These are phyloP conservation scores for Effrenium voratum DNA, from an alignment of 73 alveolate species.

Conservation along the genomic window DNA sequence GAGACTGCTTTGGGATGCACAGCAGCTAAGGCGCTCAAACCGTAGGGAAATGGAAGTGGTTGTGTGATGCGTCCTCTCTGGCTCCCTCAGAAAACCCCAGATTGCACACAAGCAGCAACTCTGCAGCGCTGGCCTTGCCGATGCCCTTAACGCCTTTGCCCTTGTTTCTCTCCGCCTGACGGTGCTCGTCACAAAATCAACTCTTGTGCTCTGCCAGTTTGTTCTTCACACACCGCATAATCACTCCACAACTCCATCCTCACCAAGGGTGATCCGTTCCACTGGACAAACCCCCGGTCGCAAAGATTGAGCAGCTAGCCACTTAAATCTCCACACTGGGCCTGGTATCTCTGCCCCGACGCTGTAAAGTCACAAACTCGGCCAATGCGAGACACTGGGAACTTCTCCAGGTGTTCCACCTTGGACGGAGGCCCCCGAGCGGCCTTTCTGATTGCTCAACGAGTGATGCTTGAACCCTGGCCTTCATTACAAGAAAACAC, in stretches of 20 bases:
- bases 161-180: slow-evolving; percentile 59
- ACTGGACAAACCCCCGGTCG: too few species aligned
- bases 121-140: slow-evolving; percentile 49
- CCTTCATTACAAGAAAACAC: too few species aligned
- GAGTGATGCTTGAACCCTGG: too few species aligned
- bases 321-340: neutral
- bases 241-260: neutral
- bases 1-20: too few species aligned
- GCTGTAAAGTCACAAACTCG: slow-evolving; percentile 88
- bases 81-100: neutral
- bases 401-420: slow-evolving; percentile 84
- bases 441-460: too few species aligned
- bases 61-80: too few species aligned
- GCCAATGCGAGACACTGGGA: slow-evolving; percentile 89
- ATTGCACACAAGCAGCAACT: neutral
- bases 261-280: too few species aligned
- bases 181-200: neutral
- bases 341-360: slow-evolving; percentile 90
- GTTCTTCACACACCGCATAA: neutral
- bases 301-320: too few species aligned
- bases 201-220: neutral
- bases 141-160: slow-evolving; percentile 79
- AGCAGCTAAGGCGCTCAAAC: too few species aligned
- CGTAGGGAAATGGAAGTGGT: too few species aligned
- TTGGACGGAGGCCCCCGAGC: too few species aligned